Evolutionary conservation across 2,329 filamentous ascomycete species (phyloP), one percentile per base, ranked within the genome.

Genomic region (Aspergillus aculeatus): DNA sequence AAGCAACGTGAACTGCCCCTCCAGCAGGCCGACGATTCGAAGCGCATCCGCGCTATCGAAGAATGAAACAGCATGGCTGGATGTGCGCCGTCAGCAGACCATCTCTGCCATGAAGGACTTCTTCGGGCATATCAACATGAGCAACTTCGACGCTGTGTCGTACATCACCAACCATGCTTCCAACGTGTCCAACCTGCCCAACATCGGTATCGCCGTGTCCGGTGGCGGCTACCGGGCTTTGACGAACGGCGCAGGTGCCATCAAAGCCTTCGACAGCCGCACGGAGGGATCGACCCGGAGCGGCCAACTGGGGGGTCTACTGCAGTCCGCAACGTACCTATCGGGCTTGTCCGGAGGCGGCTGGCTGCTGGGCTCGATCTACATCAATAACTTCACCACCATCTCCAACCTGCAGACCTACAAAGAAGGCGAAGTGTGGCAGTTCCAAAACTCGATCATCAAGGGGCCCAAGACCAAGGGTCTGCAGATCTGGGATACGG

Each of bases 201-300:
- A 89, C 66, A 87, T 96, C 62, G 92, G 83, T n/a, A 85, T 96
- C 63, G 90, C 92, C 12, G 81, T 90, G 49, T 95, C 91, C 0
- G 92, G 92, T 12, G 92, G 92, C 72, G 92, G 92, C 38, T 96
- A 95, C 74, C 83, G 92, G 62, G 91, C 92, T 14, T 81, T 96
- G 78, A 81, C 94, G 79, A 94, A 90, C 71, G 91, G 91, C 51
- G 92, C 89, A n/a, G 92, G 92, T 64, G 89, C 88, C 35, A 68
- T 96, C 26, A 85, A 89, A 44, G 92, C 92, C 1, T 92, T 91
- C 65, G 92, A 96, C 73, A 84, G 77, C 66, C 85, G 92, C 23
- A 92, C 89, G 0, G 73, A 80, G 0, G 85, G 86, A 60, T 80
- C 86, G 1, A 89, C 85, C 0, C 76, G 71, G 2, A 71, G 77